Percentiles rank a stretch among this genome's conserved stretches.
Conservation (phyloP, 169 alveolate species). For the Cryptosporidium baileyi region DNA sequence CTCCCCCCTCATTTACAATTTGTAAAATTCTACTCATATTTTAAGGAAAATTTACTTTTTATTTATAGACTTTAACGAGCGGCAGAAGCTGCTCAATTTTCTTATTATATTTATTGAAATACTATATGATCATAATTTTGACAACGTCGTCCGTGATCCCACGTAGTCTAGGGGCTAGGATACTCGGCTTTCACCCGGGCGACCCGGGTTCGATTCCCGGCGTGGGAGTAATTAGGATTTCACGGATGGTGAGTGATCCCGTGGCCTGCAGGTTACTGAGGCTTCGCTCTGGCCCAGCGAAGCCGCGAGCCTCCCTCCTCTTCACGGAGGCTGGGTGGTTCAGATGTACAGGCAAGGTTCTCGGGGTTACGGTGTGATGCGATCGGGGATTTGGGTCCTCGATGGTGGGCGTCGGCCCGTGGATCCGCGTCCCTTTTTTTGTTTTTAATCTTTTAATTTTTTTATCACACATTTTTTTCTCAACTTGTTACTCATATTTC, state of each 20-base stretch:
- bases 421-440: too few species aligned
- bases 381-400: too few species aligned
- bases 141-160: conserved; percentile 46
- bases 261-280: not conserved
- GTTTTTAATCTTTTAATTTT: too few species aligned
- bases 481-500: too few species aligned
- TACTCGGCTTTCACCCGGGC: conserved; percentile 80
- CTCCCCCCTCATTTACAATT: not conserved
- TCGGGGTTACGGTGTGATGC: not conserved
- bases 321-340: not conserved
- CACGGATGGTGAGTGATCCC: too few species aligned
- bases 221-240: conserved; percentile 74
- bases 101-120: not conserved
- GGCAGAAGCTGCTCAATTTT: too few species aligned
- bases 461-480: too few species aligned
- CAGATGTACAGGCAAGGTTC: not conserved
- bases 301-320: not conserved
- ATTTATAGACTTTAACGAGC: not conserved
- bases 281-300: not conserved
- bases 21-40: not conserved
- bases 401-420: too few species aligned
- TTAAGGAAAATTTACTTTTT: not conserved
- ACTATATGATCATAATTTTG: not conserved
- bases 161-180: conserved; percentile 81
- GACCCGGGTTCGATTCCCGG: conserved; percentile 83